phyloP scores from a whole-genome alignment of 345 rosid genomes.

The Salix exigua region DNA sequence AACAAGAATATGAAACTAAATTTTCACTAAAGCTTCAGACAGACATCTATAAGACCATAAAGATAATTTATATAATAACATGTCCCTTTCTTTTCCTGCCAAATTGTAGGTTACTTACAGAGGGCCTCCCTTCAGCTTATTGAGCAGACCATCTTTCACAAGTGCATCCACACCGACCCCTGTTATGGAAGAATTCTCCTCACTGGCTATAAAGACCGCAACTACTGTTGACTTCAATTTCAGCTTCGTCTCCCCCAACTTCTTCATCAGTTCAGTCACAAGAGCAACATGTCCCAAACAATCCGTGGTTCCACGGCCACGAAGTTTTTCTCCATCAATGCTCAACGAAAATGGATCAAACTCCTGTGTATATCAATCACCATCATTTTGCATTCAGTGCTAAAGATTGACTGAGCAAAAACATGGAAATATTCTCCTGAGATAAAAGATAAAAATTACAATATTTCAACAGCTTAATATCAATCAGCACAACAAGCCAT shows the following conservation, averaged over 20 bases:
- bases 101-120: conserved; percentile 43
- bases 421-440: not conserved
- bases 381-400: not conserved
- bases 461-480: not conserved
- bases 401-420: not conserved
- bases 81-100: not conserved
- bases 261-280: conserved; percentile 82
- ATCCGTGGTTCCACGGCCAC: conserved; percentile 96
- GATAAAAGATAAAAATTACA: not conserved
- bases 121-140: conserved; percentile 88
- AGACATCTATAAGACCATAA: not conserved
- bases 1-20: not conserved
- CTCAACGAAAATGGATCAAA: conserved; percentile 90
- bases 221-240: conserved; percentile 67
- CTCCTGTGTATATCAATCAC: conserved; percentile 40
- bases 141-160: conserved; percentile 68
- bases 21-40: not conserved
- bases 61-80: not conserved
- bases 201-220: conserved; percentile 90
- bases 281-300: conserved; percentile 97
- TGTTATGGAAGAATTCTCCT: conserved; percentile 79
- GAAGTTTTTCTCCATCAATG: conserved; percentile 83
- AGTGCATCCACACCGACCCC: conserved; percentile 93
- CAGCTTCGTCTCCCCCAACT: conserved; percentile 73
- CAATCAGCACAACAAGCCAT: not conserved